Conservation (phyloP, 2,329 filamentous ascomycete species). For the Elsinoe perseae region DNA sequence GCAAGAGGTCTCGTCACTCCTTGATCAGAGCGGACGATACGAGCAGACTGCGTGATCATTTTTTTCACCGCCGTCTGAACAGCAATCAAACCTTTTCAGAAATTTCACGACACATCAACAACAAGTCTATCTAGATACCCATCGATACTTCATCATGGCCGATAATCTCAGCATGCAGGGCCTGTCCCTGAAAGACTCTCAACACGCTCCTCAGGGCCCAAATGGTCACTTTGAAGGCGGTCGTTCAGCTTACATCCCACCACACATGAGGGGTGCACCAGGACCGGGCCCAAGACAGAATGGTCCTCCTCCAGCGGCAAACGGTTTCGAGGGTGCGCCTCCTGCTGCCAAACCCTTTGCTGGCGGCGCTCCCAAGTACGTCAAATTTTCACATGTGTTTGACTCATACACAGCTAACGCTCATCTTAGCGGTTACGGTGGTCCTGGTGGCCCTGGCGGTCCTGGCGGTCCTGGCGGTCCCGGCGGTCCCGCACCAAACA, state of each 20-base stretch:
- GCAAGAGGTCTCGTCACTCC: constrained; percentile 13
- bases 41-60: constrained; percentile 1
- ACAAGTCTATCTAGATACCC: background rate
- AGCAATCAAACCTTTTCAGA: background rate
- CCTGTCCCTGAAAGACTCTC: constrained; percentile 60
- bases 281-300: constrained; percentile 19
- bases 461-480: constrained; percentile 30
- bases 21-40: constrained; percentile 14
- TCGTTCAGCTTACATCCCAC: constrained; percentile 74
- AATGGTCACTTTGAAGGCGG: constrained; percentile 36
- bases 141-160: constrained; percentile 49
- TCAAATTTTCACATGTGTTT: background rate
- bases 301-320: constrained; percentile 35
- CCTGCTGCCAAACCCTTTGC: background rate
- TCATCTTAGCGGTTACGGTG: constrained; percentile 24
- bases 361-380: constrained; percentile 3
- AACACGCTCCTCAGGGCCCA: constrained; percentile 46
- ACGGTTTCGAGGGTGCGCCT: constrained; percentile 44
- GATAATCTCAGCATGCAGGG: constrained; percentile 77
- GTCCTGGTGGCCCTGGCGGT: constrained; percentile 38
- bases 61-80: constrained; percentile 8
- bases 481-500: constrained; percentile 24
- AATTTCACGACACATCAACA: constrained; percentile 7
- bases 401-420: constrained; percentile 22
- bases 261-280: constrained; percentile 63